These are phyloP conservation scores for Curvularia verruculosa DNA, from an alignment of 2,329 filamentous ascomycete genomes.

Conservation along the genomic window DNA sequence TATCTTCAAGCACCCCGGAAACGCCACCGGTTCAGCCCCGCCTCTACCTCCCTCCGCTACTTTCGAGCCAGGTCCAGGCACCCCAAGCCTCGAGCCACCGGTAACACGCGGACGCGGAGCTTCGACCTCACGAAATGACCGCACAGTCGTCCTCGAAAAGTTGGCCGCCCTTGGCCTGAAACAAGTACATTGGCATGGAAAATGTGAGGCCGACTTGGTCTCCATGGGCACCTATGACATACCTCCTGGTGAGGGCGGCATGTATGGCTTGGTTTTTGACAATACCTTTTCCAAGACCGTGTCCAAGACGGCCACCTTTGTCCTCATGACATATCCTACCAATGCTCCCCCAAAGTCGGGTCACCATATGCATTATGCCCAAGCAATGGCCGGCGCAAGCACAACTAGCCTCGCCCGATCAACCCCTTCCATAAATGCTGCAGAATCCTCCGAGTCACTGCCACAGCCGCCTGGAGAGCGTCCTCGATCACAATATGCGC, in stretches of 20 bases:
- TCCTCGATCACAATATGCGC: constrained; percentile 47
- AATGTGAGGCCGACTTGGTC: constrained; percentile 95
- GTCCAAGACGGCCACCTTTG: constrained; percentile 93
- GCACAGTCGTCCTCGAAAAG: constrained; percentile 71
- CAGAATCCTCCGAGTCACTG: constrained; percentile 60
- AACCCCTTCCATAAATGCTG: constrained; percentile 52
- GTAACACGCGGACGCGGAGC: constrained; percentile 58
- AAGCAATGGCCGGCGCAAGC: constrained; percentile 58
- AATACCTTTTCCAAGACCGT: constrained; percentile 95
- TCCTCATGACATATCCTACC: constrained; percentile 91
- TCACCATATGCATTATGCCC: constrained; percentile 68
- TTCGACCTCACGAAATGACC: constrained; percentile 69
- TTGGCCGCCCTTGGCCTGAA: constrained; percentile 67
- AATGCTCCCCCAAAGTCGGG: constrained; percentile 76
- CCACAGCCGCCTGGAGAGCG: constrained; percentile 49
- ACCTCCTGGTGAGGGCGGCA: constrained; percentile 74
- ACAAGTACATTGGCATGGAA: constrained; percentile 79
- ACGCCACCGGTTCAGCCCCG: constrained; percentile 58
- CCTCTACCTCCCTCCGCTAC: constrained; percentile 46
- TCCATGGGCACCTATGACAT: constrained; percentile 90
- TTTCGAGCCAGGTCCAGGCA: constrained; percentile 42
- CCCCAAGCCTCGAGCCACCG: constrained; percentile 59
- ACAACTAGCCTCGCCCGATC: constrained; percentile 46
- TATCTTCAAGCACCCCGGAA: constrained; percentile 94
- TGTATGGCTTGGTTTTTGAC: constrained; percentile 97